Percentiles rank a stretch among this genome's conserved stretches.
phyloP scores from a whole-genome alignment of 2,329 filamentous ascomycete species.

The Helicocarpus griseus region DNA sequence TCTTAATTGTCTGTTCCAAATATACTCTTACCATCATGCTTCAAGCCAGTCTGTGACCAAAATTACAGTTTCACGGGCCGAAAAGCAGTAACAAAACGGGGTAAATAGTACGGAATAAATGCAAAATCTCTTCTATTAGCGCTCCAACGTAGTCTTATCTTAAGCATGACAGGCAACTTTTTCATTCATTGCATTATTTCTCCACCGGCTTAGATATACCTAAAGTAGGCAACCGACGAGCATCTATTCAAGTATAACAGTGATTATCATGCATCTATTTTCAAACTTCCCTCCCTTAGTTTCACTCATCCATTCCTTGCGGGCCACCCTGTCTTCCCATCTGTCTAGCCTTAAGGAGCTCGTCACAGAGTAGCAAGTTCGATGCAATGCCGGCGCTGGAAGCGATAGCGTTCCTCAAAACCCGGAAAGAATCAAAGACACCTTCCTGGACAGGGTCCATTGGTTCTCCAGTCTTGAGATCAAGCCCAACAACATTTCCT shows the following conservation, averaged over 20 bases:
- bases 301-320: constrained; percentile 34
- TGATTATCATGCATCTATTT: constrained; percentile 1
- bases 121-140: neutral
- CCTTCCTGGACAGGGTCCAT: constrained; percentile 93
- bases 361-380: constrained; percentile 89
- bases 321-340: constrained; percentile 53
- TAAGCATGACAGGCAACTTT: neutral
- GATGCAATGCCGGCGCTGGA: constrained; percentile 92
- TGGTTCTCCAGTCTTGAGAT: constrained; percentile 75
- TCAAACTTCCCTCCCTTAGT: neutral
- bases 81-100: too few relatives aligned
- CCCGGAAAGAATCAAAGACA: constrained; percentile 92
- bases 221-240: neutral
- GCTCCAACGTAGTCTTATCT: neutral
- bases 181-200: constrained; percentile 1
- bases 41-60: neutral
- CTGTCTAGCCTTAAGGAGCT: constrained; percentile 93
- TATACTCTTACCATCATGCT: neutral
- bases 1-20: neutral
- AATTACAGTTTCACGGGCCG: neutral
- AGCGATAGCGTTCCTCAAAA: constrained; percentile 84
- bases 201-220: neutral
- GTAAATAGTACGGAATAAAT: neutral
- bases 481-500: constrained; percentile 76
- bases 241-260: neutral